A percentile compares a stretch with the other conserved stretches of the same genome.
Evolutionary conservation across 495 filamentous ascomycete genomes (phyloP).

Genomic region (Venustampulla echinocandica): DNA sequence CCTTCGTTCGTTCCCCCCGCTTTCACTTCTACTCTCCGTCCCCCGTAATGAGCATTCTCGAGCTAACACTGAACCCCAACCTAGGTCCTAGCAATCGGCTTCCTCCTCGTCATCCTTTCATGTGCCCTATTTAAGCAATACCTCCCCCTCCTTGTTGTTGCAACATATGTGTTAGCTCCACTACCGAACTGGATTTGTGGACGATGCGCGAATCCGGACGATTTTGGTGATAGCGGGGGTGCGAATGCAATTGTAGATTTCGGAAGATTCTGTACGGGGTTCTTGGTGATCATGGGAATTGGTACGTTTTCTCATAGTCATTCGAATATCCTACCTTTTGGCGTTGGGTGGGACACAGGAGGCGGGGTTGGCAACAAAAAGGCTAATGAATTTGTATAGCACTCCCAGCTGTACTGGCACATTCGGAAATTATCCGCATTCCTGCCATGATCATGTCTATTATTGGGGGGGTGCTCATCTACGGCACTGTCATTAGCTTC

Average conservation of each 20-base stretch:
- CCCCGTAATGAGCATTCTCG: neutral
- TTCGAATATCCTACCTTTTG: too few species aligned
- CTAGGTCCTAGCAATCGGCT: slow-evolving; percentile 91
- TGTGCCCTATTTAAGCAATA: slow-evolving; percentile 90
- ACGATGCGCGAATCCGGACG: slow-evolving; percentile 84
- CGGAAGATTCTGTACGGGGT: slow-evolving; percentile 89
- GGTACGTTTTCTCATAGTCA: slow-evolving; percentile 57
- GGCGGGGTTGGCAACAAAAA: too few species aligned
- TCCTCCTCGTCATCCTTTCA: slow-evolving; percentile 97
- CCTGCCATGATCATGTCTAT: slow-evolving; percentile 96
- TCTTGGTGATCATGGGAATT: slow-evolving; percentile 95
- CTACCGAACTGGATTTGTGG: slow-evolving; percentile 93
- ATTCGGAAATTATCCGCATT: slow-evolving; percentile 66
- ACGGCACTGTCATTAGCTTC: slow-evolving; percentile 96
- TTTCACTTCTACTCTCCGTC: neutral
- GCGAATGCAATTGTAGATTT: slow-evolving; percentile 80
- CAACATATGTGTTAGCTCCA: slow-evolving; percentile 87
- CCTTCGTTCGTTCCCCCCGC: slow-evolving; percentile 58
- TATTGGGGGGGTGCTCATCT: slow-evolving; percentile 85
- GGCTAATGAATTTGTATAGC: slow-evolving; percentile 41
- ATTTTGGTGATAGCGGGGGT: slow-evolving; percentile 74
- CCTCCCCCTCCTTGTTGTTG: slow-evolving; percentile 88
- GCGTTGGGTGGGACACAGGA: too few species aligned
- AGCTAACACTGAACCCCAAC: neutral
- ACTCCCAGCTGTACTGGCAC: slow-evolving; percentile 82